Base-by-base conservation (phyloP, 768 basidiomycete genomes). In the Suillus paluster region DNA sequence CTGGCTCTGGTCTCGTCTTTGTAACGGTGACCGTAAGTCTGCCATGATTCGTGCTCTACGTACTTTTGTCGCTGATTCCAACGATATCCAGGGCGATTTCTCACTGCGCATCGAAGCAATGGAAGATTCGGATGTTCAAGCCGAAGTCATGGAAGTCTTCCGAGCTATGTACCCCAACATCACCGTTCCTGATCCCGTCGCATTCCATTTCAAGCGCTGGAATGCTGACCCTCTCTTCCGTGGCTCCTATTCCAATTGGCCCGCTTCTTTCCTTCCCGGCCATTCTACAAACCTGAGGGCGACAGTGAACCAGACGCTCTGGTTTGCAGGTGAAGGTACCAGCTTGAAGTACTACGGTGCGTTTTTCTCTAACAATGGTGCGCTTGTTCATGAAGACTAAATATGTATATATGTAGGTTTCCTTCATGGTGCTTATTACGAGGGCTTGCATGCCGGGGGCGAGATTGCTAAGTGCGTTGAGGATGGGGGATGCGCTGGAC, bases 221-320 rank as follows among this genome's bases (percentile, higher is more conserved):
- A 65, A 77, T 50, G 70, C 72, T 14, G 79, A 89, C 67, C 80
- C 82, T 4, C 73, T 83, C 38, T 75, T 59, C 63, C 66, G 70
- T 0, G 74, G 73, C 5, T 84, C 86, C 4, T 91, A 87, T 65
- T 86, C 85, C 23, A 91, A 89, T 63, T 90, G 88, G 88, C 88
- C 87, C 0, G 79, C 89, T 0, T 80, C 85, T 4, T 88, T 88
- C 64, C 71, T 83, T 12, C 79, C 78, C 17, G 75, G 71, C 10
- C 85, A 88, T 57, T 78, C 84, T n/a, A 74, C 81, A 30, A 87
- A 89, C 66, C 66, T 89, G 52, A 79, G 83, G 60, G 84, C 85
- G 6, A 86, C 84, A 23, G 75, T 89, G 19, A 75, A 74, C 5
- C 64, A 73, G 39, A 75, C 79, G 10, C 75, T 89, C 19, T 88